Conservation (phyloP, 2,329 filamentous ascomycete genomes). For the Trichothecium sympodiale region DNA sequence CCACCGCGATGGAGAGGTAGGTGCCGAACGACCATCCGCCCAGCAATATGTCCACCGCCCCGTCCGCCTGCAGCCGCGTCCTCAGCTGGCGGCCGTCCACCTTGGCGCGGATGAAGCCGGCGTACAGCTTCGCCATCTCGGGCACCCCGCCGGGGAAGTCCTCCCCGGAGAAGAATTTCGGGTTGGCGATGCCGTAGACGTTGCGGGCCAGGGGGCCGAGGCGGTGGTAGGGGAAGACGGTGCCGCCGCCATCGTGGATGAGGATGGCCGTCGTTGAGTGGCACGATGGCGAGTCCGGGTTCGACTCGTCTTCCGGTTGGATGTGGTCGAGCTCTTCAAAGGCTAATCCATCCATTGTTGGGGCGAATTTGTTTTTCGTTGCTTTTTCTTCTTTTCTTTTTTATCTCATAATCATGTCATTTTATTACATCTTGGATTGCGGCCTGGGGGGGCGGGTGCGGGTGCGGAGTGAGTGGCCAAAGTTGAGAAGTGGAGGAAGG, state of each 20-base stretch:
- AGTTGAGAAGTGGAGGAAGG: no score
- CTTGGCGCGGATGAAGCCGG: slow-evolving; percentile 27
- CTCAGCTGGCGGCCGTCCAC: slow-evolving; percentile 16
- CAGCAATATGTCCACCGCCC: slow-evolving; percentile 27
- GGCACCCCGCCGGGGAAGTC: slow-evolving; percentile 39
- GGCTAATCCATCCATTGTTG: no score
- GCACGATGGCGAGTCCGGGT: no score
- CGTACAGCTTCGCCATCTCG: slow-evolving; percentile 43
- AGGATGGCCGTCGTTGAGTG: slow-evolving; percentile 21
- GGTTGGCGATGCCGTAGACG: slow-evolving; percentile 44
- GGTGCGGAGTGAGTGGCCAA: no score
- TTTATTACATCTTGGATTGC: no score
- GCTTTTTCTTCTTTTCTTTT: no score
- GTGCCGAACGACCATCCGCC: slow-evolving; percentile 48
- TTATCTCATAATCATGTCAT: no score
- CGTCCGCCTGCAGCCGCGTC: no score
- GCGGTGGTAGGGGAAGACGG: slow-evolving; percentile 45
- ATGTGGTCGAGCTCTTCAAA: no score
- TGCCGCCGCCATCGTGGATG: slow-evolving; percentile 50
- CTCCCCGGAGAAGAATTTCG: slow-evolving; percentile 32
- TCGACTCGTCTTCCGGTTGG: no score
- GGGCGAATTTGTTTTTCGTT: no score
- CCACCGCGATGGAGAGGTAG: slow-evolving; percentile 38
- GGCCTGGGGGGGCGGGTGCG: no score
- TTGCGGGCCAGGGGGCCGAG: slow-evolving; percentile 35